Percentiles rank a stretch among this genome's conserved stretches.
Evolutionary conservation across 78 protist species (phyloP).

Genomic region (Planoprotostelium fungivorum): DNA sequence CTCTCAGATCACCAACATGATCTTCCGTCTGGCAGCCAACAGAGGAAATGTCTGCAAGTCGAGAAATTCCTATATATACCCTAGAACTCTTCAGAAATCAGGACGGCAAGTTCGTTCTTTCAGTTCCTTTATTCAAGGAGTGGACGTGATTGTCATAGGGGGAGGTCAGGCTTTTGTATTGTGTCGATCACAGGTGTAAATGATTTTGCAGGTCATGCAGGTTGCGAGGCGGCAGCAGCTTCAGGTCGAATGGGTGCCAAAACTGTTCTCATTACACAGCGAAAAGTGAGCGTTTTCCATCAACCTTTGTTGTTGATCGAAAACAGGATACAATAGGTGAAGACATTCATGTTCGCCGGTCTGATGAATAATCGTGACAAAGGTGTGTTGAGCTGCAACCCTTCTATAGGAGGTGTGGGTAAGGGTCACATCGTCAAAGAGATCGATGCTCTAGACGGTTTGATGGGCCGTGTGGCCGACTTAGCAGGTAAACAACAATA

Average conservation of each 20-base stretch:
- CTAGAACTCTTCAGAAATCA: background rate
- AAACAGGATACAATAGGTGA: constrained; percentile 63
- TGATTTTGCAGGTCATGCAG: constrained; percentile 96
- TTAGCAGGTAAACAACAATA: constrained; percentile 49
- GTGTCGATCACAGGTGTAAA: constrained; percentile 48
- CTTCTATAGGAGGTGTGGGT: constrained; percentile 96
- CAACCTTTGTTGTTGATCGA: no score
- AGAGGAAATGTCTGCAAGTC: no score
- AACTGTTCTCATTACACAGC: constrained; percentile 81
- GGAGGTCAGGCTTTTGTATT: background rate
- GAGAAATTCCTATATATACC: background rate
- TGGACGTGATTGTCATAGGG: background rate
- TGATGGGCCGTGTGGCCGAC: constrained; percentile 75
- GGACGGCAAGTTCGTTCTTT: no score
- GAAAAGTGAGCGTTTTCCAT: no score
- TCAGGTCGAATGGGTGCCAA: constrained; percentile 82
- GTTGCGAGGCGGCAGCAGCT: constrained; percentile 91
- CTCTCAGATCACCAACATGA: no score
- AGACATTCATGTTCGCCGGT: background rate
- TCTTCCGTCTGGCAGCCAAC: no score
- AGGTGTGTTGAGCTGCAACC: constrained; percentile 95
- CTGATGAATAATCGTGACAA: background rate
- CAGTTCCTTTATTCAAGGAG: background rate
- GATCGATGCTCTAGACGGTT: constrained; percentile 93
- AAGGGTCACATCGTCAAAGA: constrained; percentile 90